Percentiles rank a stretch among this genome's conserved stretches.
Conservation (phyloP, 805 yeast genomes). For the Zygosaccharomyces gambellarensis region DNA sequence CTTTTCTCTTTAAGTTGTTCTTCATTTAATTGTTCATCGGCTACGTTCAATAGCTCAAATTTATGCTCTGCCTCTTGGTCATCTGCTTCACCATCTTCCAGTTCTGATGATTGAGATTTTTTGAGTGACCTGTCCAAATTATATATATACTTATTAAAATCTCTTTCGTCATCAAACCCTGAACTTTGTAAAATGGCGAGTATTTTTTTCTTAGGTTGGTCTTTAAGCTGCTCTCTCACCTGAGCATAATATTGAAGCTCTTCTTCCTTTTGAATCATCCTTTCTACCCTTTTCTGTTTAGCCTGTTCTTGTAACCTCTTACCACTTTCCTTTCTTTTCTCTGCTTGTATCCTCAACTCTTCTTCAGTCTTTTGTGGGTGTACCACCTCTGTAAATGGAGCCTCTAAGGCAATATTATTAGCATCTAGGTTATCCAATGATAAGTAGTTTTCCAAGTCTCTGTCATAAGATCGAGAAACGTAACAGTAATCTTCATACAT, state of each 20-base stretch:
- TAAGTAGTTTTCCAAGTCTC: conserved; percentile 54
- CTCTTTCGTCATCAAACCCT: conserved; percentile 72
- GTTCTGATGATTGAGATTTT: conserved; percentile 59
- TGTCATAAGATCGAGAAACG: conserved; percentile 60
- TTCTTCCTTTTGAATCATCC: conserved; percentile 70
- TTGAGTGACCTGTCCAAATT: conserved; percentile 66
- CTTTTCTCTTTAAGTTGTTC: conserved; percentile 84
- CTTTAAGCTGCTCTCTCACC: conserved; percentile 48
- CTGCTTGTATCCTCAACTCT: conserved; percentile 71
- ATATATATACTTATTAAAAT: conserved; percentile 59
- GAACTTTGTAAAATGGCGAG: conserved; percentile 57
- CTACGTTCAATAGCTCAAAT: conserved; percentile 71
- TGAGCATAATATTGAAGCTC: conserved; percentile 68
- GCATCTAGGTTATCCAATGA: conserved; percentile 59
- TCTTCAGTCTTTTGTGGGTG: conserved; percentile 76
- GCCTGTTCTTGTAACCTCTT: conserved; percentile 90
- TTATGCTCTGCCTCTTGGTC: conserved; percentile 43
- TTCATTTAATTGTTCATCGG: conserved; percentile 76
- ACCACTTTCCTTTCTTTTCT: conserved; percentile 79
- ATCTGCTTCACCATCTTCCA: conserved; percentile 54
- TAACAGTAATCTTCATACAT: conserved; percentile 76
- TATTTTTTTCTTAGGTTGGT: conserved; percentile 49
- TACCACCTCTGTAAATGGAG: conserved; percentile 64
- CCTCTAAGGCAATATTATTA: conserved; percentile 76
- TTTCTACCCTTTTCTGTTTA: conserved; percentile 74